Evolutionary conservation across 1,284 basidiomycete genomes (phyloP), one percentile per base, ranked within the genome.

Genomic region (Pseudozyma tsukubaensis): DNA sequence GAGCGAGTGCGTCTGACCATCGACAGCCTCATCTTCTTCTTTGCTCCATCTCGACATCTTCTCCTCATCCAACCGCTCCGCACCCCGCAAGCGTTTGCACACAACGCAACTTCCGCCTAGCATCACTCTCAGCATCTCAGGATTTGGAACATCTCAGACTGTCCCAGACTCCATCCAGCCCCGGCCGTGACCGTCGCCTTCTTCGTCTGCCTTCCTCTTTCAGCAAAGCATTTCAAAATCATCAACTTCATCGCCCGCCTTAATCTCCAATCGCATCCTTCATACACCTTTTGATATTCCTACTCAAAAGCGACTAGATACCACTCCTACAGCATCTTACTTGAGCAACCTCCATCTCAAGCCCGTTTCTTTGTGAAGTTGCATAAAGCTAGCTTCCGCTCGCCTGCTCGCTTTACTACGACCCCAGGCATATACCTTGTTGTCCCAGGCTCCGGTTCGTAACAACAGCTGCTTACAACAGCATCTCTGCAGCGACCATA

Each of bases 251-350:
- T 63, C 36, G 50, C 43, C 45, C 49, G 60, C 24, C 43, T 52
- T 60, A 43, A 53, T 57, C 50, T 36, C 43, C 42, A 56, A n/a
- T 35, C 57, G 60, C 67, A 60, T 70, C 45, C 44, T 36, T 40
- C 14, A 10, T 29, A 19, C 37, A 40, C 29, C 45, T 54, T 50
- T 58, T 57, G 50, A 55, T 48, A 62, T 59, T 59, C 59, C 66
- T 50, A n/a, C 36, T 39, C 32, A 68, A 62, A 68, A 68, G 56
- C 66, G 63, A 59, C 59, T 43, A 55, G 55, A 63, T 69, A 69
- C 66, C 66, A 54, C 21, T 62, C 54, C 61, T 60, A 10, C 56
- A 43, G 44, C 45, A 10, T n/a, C 58, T 54, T 29, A 42, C 3
- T 14, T 45, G 40, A 45, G 51, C 52, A 59, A 34, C 45, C 39